Evolutionary conservation across 1,284 basidiomycete species (phyloP).

Genomic region (Cryptococcus depauperatus): DNA sequence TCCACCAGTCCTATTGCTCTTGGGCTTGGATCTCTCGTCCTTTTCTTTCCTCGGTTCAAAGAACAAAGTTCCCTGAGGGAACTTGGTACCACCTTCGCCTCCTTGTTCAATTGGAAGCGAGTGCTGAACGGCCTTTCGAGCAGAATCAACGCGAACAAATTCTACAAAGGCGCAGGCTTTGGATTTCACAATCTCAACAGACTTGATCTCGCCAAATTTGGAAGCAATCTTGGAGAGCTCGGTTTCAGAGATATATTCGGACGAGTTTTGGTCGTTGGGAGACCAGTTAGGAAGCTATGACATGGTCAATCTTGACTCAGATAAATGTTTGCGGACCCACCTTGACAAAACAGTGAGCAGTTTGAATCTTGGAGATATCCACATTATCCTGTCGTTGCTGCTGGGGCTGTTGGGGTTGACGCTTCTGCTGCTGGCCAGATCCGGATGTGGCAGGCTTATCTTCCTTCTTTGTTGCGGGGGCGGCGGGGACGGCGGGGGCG

Average conservation of each 20-base stretch:
- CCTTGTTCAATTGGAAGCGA: constrained; percentile 59
- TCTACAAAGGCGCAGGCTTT: constrained; percentile 95
- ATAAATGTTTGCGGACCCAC: constrained; percentile 45
- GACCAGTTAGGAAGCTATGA: constrained; percentile 46
- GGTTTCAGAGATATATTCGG: constrained; percentile 61
- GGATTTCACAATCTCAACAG: constrained; percentile 74
- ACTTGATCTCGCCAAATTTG: constrained; percentile 79
- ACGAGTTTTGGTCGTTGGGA: constrained; percentile 49
- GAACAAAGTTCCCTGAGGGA: constrained; percentile 57
- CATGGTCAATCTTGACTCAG: background rate
- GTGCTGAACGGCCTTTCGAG: constrained; percentile 72
- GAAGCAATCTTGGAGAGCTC: constrained; percentile 56
- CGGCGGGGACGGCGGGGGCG: constrained; percentile 15
- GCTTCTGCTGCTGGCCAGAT: background rate
- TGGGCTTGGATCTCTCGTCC: constrained; percentile 52
- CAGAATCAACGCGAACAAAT: constrained; percentile 68
- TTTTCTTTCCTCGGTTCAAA: constrained; percentile 88
- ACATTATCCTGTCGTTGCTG: background rate
- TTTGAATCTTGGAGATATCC: constrained; percentile 56
- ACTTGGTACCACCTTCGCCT: constrained; percentile 78
- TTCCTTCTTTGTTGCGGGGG: constrained; percentile 14
- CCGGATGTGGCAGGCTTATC: constrained; percentile 7
- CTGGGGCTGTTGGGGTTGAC: too few relatives aligned
- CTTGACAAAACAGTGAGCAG: constrained; percentile 80
- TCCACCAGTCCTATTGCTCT: constrained; percentile 4